Evolutionary conservation across 108 stramenopile species (phyloP), one percentile per base, ranked within the genome.

Genomic region (Pseudonitzschia multiseries): DNA sequence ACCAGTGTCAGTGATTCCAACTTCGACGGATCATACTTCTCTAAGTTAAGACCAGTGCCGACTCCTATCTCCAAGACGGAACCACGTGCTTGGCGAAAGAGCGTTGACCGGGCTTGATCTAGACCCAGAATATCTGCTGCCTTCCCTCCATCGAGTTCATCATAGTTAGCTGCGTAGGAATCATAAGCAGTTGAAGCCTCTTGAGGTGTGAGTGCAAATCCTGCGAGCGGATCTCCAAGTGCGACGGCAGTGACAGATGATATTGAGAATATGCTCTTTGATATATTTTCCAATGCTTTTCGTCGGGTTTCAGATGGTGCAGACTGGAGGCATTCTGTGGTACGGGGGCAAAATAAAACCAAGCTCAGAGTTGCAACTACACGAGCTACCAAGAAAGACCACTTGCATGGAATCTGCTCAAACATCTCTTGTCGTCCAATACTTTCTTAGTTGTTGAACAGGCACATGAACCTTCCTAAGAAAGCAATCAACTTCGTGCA

Each of bases 31-130:
- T 76, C 73, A 70, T 96, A 96, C 46, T 77, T 79, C 41, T 72
- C 70, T 42, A 93, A 57, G 60, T 93, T 93, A 63, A 93, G 80
- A 41, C 95, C 95, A 27, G 95, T 96, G 0, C 95, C 95, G 44
- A 73, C 88, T 3, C 93, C 93, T 65, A 96, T 87, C 71, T 96
- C 95, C 51, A 96, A 72, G 22, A 93, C 91, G 40, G 82, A 63
- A 32, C 95, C 95, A 59, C 60, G 69, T 2, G 91, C 91, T 44
- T 78, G 41, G 26, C 60, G 22, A 60, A 93, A 74, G 28, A 91
- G 62, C n/a, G 80, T 62, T 42, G 74, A 24, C 20, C 95, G 81
- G 15, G 92, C 91, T 31, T 78, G 77, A 56, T 88, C 89, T 44
- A 96, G 83, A 14, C 94, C 94, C 44, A 95, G 71, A 41, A 77